Percentiles rank a stretch among this genome's conserved stretches.
Evolutionary conservation across 148 eudicot species (phyloP).

Genomic region (Camellia lanceoleosa): DNA sequence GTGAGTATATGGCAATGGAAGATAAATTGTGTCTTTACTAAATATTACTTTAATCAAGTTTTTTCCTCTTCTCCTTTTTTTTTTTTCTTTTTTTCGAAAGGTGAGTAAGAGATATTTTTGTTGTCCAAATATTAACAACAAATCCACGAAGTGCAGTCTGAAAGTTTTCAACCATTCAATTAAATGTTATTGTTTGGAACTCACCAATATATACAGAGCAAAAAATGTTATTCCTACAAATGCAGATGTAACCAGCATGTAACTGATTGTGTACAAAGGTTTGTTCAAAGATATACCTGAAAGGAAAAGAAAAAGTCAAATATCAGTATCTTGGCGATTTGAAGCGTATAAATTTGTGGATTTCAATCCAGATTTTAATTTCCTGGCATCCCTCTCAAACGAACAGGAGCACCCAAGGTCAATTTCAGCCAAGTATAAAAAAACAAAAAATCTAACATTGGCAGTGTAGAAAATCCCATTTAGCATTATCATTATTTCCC

Average conservation of each 20-base stretch:
- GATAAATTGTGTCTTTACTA: no score
- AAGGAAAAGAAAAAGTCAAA: constrained; percentile 15
- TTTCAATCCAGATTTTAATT: background rate
- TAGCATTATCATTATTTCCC: background rate
- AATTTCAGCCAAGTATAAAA: background rate
- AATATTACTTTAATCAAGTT: no score
- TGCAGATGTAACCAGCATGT: constrained; percentile 65
- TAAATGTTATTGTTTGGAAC: constrained; percentile 20
- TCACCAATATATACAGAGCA: constrained; percentile 60
- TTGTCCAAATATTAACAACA: background rate
- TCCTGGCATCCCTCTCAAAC: background rate
- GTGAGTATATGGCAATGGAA: no score
- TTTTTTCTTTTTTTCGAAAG: background rate
- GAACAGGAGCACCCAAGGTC: background rate
- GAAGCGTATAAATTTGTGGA: background rate
- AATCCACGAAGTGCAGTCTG: background rate
- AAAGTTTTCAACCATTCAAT: background rate
- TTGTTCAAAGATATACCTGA: constrained; percentile 77
- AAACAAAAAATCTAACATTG: background rate
- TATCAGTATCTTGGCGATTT: background rate
- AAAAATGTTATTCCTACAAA: constrained; percentile 69
- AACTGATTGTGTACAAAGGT: constrained; percentile 70
- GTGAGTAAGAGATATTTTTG: background rate
- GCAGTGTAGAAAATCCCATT: background rate
- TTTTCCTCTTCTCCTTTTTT: background rate